phyloP scores from a whole-genome alignment of 179 eudicot genomes.

The Camellia oleifera region DNA sequence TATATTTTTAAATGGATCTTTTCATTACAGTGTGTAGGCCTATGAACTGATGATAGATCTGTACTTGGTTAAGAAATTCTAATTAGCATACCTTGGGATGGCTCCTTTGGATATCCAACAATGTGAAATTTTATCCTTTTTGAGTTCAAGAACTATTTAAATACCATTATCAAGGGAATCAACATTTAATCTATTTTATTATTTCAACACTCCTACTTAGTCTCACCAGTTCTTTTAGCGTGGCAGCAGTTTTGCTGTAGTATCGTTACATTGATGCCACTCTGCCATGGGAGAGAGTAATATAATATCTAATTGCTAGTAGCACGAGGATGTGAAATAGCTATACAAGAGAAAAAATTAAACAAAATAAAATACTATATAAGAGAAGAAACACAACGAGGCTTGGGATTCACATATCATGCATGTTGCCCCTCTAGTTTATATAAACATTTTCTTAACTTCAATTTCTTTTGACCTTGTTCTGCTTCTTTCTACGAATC shows the following conservation, averaged over 20 bases:
- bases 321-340: background rate
- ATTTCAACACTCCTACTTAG: too few species aligned
- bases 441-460: background rate
- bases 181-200: too few species aligned
- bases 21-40: background rate
- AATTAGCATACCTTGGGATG: background rate
- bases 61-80: too few species aligned
- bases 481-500: background rate
- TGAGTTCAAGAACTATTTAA: background rate
- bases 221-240: too few species aligned
- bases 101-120: background rate
- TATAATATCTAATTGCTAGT: background rate
- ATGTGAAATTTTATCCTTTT: background rate
- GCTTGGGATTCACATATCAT: background rate
- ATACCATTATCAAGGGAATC: background rate
- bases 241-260: too few species aligned
- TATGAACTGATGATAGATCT: too few species aligned
- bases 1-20: background rate
- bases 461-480: background rate
- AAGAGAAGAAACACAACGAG: background rate
- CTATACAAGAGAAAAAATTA: background rate
- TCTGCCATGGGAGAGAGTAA: background rate
- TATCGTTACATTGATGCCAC: too few species aligned
- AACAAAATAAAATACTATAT: too few species aligned
- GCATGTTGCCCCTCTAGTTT: background rate